Conservation (phyloP, 805 yeast species). For the Vanderwaltozyma polyspora region DNA sequence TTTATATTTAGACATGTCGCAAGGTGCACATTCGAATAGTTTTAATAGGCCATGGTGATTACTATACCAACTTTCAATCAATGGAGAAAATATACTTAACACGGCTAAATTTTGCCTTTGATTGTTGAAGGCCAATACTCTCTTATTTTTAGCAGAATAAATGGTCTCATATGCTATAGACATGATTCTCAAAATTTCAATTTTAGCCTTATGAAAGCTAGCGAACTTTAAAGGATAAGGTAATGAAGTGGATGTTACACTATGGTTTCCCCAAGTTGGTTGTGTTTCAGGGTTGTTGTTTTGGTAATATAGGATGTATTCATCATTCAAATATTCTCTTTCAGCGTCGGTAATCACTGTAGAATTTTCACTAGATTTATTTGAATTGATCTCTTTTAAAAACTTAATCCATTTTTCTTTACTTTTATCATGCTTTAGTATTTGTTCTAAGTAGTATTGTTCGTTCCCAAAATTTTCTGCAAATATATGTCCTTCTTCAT, state of each 20-base stretch:
- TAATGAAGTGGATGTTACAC: background rate
- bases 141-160: constrained; percentile 52
- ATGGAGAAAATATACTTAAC: constrained; percentile 61
- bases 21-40: constrained; percentile 31
- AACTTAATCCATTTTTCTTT: constrained; percentile 18
- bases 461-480: constrained; percentile 25
- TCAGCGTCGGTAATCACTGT: constrained; percentile 15
- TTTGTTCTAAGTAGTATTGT: constrained; percentile 21
- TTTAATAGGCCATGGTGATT: constrained; percentile 46
- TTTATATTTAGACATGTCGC: constrained; percentile 15
- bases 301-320: constrained; percentile 21
- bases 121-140: constrained; percentile 29
- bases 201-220: constrained; percentile 56
- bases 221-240: constrained; percentile 42
- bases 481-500: constrained; percentile 29
- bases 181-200: constrained; percentile 68
- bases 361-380: background rate
- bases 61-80: constrained; percentile 67
- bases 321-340: constrained; percentile 26
- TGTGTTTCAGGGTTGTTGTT: constrained; percentile 3
- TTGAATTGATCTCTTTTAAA: constrained; percentile 3
- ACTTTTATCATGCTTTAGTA: constrained; percentile 15
- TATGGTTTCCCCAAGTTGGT: background rate
- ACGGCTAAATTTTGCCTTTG: constrained; percentile 62
- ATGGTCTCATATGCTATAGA: constrained; percentile 76